These are phyloP conservation scores for Dipodascopsis tothii DNA, from an alignment of 805 yeast species.

Conservation along the genomic window DNA sequence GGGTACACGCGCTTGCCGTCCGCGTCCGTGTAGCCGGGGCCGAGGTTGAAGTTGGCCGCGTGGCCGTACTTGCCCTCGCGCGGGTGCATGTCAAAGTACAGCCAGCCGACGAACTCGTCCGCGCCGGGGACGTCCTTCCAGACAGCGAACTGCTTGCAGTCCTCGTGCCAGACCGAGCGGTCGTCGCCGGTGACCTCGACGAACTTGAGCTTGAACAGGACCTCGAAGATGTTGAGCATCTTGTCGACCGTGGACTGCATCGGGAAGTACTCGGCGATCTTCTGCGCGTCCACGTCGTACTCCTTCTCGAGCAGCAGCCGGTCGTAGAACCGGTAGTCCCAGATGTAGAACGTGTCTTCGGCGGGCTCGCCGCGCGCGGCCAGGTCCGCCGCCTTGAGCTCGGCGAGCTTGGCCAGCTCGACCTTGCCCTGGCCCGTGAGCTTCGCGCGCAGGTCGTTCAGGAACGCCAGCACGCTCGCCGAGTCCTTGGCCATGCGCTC, in stretches of 20 bases:
- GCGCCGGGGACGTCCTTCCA: constrained; percentile 50
- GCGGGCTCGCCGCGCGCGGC: constrained; percentile 38
- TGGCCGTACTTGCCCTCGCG: constrained; percentile 83
- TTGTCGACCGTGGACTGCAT: constrained; percentile 55
- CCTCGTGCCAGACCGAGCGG: constrained; percentile 64
- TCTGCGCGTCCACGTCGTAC: constrained; percentile 62
- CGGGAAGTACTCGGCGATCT: constrained; percentile 73
- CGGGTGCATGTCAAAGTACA: constrained; percentile 76
- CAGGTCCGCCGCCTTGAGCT: constrained; percentile 49
- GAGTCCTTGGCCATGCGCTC: constrained; percentile 74
- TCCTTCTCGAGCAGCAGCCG: constrained; percentile 58
- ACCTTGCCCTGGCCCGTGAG: constrained; percentile 51
- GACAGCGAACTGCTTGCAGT: constrained; percentile 66
- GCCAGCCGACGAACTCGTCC: constrained; percentile 68
- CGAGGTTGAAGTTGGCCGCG: constrained; percentile 72
- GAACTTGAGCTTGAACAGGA: constrained; percentile 61
- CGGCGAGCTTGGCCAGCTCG: constrained; percentile 44
- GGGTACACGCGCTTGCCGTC: constrained; percentile 50
- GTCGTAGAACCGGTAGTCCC: constrained; percentile 69
- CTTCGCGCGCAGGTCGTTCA: constrained; percentile 53
- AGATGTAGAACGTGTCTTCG: constrained; percentile 43
- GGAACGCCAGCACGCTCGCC: constrained; percentile 49
- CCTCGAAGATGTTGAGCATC: constrained; percentile 67
- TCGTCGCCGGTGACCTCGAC: constrained; percentile 40
- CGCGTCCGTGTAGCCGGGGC: constrained; percentile 48